phyloP scores from a whole-genome alignment of 1,139 yeast species.

The Suhomyces panamericanus region DNA sequence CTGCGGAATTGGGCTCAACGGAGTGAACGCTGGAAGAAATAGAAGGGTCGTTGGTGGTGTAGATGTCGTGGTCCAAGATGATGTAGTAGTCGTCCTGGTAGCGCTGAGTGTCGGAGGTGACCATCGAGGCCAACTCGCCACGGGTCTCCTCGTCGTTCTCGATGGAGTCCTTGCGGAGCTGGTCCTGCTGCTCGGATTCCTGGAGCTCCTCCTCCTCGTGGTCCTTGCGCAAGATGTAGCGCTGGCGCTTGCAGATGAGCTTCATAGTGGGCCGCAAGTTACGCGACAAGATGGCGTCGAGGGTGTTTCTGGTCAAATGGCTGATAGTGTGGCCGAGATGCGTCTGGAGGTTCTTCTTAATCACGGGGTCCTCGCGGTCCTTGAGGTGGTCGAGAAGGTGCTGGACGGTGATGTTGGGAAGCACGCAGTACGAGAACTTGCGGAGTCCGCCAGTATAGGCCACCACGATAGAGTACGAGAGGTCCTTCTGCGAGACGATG shows the following conservation, averaged over 20 bases:
- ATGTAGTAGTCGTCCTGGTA: slow-evolving; percentile 40
- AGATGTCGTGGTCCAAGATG: slow-evolving; percentile 36
- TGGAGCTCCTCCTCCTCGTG: slow-evolving; percentile 17
- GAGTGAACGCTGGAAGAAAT: slow-evolving; percentile 19
- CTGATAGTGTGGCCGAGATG: slow-evolving; percentile 19
- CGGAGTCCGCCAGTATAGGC: slow-evolving; percentile 46
- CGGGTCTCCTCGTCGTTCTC: slow-evolving; percentile 3
- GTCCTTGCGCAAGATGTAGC: slow-evolving; percentile 42
- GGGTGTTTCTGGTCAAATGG: slow-evolving; percentile 24
- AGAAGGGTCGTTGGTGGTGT: slow-evolving; percentile 31
- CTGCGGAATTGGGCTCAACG: slow-evolving; percentile 4
- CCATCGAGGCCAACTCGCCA: slow-evolving; percentile 2
- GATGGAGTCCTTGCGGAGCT: slow-evolving; percentile 7
- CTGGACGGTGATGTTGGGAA: slow-evolving; percentile 37
- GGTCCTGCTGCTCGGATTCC: slow-evolving; percentile 7
- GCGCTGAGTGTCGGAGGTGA: slow-evolving; percentile 6
- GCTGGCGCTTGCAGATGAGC: slow-evolving; percentile 47
- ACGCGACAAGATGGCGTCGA: slow-evolving; percentile 44
- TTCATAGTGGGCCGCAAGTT: slow-evolving; percentile 49
- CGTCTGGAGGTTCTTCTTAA: slow-evolving; percentile 7
- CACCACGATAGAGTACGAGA: slow-evolving; percentile 30
- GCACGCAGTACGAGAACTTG: slow-evolving; percentile 40
- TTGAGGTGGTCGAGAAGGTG: slow-evolving; percentile 28
- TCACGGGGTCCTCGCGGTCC: slow-evolving; percentile 19
- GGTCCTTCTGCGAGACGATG: slow-evolving; percentile 32